phyloP scores from a whole-genome alignment of 345 rosid genomes.

The Citrus sp. region DNA sequence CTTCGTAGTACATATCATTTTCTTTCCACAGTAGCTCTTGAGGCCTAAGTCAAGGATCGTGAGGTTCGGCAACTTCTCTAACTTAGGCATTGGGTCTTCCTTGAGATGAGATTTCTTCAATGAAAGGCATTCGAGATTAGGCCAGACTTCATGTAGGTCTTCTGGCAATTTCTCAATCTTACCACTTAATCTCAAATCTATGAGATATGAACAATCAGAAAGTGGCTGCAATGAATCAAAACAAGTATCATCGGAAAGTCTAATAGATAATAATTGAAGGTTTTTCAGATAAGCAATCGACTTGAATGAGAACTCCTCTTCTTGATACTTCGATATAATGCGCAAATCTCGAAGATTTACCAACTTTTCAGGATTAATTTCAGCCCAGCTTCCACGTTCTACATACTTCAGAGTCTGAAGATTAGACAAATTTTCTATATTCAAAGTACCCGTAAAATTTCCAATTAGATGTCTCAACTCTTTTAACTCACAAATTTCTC shows the following conservation, averaged over 20 bases:
- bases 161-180: neutral
- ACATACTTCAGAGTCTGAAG: slow-evolving; percentile 3
- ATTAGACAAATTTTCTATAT: neutral
- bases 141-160: neutral
- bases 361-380: neutral
- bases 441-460: neutral
- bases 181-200: neutral
- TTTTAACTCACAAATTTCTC: neutral
- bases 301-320: neutral
- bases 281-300: neutral
- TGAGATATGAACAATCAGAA: neutral
- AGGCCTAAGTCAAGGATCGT: neutral
- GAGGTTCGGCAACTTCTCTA: neutral
- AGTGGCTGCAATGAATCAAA: neutral
- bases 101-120: neutral
- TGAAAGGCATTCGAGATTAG: neutral
- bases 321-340: accelerated
- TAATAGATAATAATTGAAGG: neutral
- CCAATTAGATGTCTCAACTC: slow-evolving; percentile 1
- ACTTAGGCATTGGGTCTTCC: neutral
- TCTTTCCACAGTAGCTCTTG: neutral
- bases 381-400: neutral
- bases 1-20: neutral
- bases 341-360: neutral
- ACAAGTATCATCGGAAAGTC: neutral